A percentile compares a stretch with the other conserved stretches of the same genome.
Conservation (phyloP, 2,329 filamentous ascomycete genomes). For the Diaporthe capsici region DNA sequence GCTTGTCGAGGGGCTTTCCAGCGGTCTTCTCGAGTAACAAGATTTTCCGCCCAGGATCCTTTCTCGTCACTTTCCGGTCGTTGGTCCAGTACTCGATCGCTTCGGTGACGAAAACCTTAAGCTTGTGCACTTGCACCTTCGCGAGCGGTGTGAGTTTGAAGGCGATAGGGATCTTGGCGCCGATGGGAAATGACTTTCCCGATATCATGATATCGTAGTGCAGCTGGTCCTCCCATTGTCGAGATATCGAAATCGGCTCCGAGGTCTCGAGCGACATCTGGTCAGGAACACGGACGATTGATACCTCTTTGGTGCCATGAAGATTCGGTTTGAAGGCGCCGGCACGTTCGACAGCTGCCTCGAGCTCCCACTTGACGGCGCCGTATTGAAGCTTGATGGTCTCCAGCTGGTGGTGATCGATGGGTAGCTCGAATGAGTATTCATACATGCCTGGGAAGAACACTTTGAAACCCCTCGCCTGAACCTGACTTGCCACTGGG, state of each 20-base stretch:
- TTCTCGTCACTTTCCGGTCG: conserved; percentile 86
- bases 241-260: conserved; percentile 92
- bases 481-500: conserved; percentile 70
- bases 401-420: conserved; percentile 90
- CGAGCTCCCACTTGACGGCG: conserved; percentile 88
- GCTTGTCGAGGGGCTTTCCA: conserved; percentile 80
- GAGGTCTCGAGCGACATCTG: conserved; percentile 91
- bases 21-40: conserved; percentile 90
- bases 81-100: conserved; percentile 92
- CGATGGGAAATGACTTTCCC: conserved; percentile 93
- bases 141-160: conserved; percentile 94
- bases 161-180: conserved; percentile 89
- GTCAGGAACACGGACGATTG: conserved; percentile 86
- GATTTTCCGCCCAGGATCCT: conserved; percentile 87
- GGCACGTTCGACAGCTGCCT: conserved; percentile 86
- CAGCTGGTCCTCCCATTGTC: conserved; percentile 94
- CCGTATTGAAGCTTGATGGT: conserved; percentile 90
- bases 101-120: conserved; percentile 93
- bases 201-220: conserved; percentile 98
- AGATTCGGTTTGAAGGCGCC: conserved; percentile 93
- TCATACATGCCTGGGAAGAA: conserved; percentile 82
- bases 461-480: conserved; percentile 83
- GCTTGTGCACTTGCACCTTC: conserved; percentile 92
- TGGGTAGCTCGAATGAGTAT: conserved; percentile 85
- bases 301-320: conserved; percentile 84